These are phyloP conservation scores for Eucalyptus curtisii DNA, from an alignment of 345 rosid species.

Conservation along the genomic window DNA sequence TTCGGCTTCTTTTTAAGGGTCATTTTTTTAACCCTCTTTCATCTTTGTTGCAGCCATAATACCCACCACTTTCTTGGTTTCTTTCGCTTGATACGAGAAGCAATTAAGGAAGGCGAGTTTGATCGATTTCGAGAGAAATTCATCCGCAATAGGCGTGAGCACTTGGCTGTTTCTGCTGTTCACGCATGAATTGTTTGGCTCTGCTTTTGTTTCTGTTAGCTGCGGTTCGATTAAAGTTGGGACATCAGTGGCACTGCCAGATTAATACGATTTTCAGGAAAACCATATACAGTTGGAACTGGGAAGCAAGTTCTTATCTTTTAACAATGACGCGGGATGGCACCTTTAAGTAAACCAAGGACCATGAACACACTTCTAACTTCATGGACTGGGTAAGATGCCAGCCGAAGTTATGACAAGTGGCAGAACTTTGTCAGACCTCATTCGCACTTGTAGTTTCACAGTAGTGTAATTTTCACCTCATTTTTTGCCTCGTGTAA, in stretches of 20 bases:
- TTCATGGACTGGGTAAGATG: background rate
- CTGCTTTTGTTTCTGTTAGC: background rate
- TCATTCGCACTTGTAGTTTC: background rate
- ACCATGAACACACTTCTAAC: background rate
- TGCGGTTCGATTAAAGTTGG: background rate
- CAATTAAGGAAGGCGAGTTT: slow-evolving; percentile 43
- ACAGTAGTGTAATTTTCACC: background rate
- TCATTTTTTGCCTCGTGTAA: background rate
- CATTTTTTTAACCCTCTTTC: background rate
- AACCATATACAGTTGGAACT: background rate
- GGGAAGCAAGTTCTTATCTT: background rate
- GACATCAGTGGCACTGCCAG: background rate
- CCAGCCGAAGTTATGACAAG: background rate
- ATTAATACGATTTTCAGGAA: background rate
- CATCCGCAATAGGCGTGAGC: slow-evolving; percentile 18
- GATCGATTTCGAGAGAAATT: slow-evolving; percentile 30
- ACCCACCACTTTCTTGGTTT: slow-evolving; percentile 64
- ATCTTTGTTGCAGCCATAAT: slow-evolving; percentile 41
- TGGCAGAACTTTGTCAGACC: background rate
- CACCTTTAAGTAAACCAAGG: background rate
- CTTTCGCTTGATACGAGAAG: slow-evolving; percentile 40
- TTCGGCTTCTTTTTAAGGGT: background rate
- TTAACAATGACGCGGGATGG: background rate
- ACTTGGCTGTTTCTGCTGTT: slow-evolving; percentile 4
- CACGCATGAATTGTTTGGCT: background rate